A percentile compares a stretch with the other conserved stretches of the same genome.
phyloP scores from a whole-genome alignment of 176 grass and related monocot genomes.

The Calamus simplicifolius region DNA sequence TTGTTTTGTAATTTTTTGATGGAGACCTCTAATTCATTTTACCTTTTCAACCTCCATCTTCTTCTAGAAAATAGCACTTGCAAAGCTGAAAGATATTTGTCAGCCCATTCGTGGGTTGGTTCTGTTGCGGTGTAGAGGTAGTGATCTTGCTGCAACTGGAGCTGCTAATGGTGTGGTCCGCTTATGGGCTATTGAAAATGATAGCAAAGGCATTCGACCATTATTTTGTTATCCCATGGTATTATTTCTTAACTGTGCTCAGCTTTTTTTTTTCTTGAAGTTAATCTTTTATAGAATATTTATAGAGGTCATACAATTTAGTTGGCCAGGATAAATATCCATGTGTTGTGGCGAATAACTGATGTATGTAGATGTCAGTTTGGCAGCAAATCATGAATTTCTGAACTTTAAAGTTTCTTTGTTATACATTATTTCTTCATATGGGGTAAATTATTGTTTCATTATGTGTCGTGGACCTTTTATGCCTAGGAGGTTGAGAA shows the following conservation, averaged over 20 bases:
- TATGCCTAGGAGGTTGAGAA: no score
- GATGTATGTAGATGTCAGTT: no score
- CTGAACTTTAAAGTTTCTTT: no score
- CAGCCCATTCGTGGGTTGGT: slow-evolving; percentile 68
- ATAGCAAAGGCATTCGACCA: slow-evolving; percentile 56
- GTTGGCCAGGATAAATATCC: background rate
- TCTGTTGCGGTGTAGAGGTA: slow-evolving; percentile 65
- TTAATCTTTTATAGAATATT: no score
- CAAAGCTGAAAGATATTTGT: slow-evolving; percentile 26
- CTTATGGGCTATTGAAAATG: slow-evolving; percentile 63
- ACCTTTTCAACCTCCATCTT: background rate
- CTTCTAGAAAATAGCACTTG: slow-evolving; percentile 43
- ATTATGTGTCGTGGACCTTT: no score
- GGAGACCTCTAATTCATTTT: background rate
- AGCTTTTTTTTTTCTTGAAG: background rate
- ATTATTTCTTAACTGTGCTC: background rate
- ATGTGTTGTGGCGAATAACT: background rate
- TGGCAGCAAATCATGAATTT: no score
- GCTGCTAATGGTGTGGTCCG: slow-evolving; percentile 66
- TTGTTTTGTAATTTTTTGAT: no score
- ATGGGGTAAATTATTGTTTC: no score
- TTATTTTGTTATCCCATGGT: slow-evolving; percentile 52
- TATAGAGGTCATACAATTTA: no score
- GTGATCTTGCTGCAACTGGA: slow-evolving; percentile 78
- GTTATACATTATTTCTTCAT: no score